Evolutionary conservation across 495 filamentous ascomycete species (phyloP), one percentile per base, ranked within the genome.

Genomic region (Emericellopsis terricola): DNA sequence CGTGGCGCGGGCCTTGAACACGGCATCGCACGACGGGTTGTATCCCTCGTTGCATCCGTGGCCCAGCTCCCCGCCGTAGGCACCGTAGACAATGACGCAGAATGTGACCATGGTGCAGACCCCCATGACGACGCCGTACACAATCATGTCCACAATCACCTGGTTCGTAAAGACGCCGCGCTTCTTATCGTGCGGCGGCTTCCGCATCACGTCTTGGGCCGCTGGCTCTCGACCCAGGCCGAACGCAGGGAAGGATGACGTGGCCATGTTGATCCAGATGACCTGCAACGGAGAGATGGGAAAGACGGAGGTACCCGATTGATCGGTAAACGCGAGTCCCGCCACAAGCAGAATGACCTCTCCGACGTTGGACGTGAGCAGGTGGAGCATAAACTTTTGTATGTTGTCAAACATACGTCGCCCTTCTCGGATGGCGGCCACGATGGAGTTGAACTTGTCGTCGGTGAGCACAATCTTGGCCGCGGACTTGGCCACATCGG

Each of bases 401-500:
- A 84, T 82, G 43, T 84, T 84, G 42, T 78, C 75, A 48, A 81
- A 84, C 47, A 84, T 68, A 35, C 78, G 58, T 18, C 78, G 55
- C 1, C 78, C 78, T 48, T 84, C 77, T 34, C 73, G 68, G 38
- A 83, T 71, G 4, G 76, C 77, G 15, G 69, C 73, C 2, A 83
- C 74, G 41, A 85, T 85, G 9, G 66, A 73, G 19, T 79, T 76
- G 51, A 89, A 89, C 50, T 92, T 87, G 52, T 91, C 84, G 51
- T 89, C 81, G 0, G 82, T 86, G 15, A 91, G 57, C 8, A 91
- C 81, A 47, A 91, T 84, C 49, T 86, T 83, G 3, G 82, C 74
- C 2, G 82, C 82, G 21, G 78, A 80, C 49, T 86, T 91, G 17
- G 84, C 84, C n/a, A 92, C 84, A 41, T 92, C 85, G 16, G 78